These are phyloP conservation scores for Mycosphaerella sp. DNA, from an alignment of 2,329 filamentous ascomycete species.

Conservation along the genomic window DNA sequence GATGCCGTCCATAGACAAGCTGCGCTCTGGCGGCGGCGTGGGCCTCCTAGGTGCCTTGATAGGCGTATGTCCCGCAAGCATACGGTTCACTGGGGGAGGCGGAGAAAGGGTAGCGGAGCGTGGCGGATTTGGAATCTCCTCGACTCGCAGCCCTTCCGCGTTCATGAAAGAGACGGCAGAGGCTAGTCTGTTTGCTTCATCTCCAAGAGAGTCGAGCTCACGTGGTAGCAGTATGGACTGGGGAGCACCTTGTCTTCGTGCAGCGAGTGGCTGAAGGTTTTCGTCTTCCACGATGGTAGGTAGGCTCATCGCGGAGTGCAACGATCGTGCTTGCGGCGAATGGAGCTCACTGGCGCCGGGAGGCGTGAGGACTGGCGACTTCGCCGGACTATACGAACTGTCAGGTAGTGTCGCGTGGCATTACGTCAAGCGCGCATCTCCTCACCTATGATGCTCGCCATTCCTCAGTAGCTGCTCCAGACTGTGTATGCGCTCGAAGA, in stretches of 20 bases:
- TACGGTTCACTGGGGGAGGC: conserved; percentile 28
- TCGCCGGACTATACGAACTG: conserved; percentile 29
- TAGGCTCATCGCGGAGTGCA: conserved; percentile 15
- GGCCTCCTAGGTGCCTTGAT: conserved; percentile 27
- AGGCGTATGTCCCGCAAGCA: conserved; percentile 34
- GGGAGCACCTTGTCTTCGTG: conserved; percentile 26
- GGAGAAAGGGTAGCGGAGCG: conserved; percentile 27
- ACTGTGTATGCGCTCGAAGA: conserved; percentile 32
- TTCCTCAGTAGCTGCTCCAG: conserved; percentile 33
- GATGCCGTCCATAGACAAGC: conserved; percentile 26
- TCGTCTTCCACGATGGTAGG: conserved; percentile 35
- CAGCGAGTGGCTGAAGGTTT: conserved; percentile 24
- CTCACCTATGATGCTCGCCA: conserved; percentile 33
- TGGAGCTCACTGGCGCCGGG: conserved; percentile 18
- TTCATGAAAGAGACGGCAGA: conserved; percentile 24
- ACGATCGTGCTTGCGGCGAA: conserved; percentile 14
- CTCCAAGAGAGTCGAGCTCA: conserved; percentile 12
- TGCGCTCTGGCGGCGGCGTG: conserved; percentile 27
- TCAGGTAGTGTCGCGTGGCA: conserved; percentile 3
- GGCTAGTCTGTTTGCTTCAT: conserved; percentile 18
- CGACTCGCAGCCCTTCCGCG: conserved; percentile 25
- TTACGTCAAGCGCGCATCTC: conserved; percentile 3
- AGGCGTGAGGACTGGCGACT: conserved; percentile 32
- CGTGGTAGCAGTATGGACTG: conserved; percentile 24
- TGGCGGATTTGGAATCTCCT: conserved; percentile 31